phyloP scores from a whole-genome alignment of 2,329 filamentous ascomycete species.

The Didymellaceae sp. region DNA sequence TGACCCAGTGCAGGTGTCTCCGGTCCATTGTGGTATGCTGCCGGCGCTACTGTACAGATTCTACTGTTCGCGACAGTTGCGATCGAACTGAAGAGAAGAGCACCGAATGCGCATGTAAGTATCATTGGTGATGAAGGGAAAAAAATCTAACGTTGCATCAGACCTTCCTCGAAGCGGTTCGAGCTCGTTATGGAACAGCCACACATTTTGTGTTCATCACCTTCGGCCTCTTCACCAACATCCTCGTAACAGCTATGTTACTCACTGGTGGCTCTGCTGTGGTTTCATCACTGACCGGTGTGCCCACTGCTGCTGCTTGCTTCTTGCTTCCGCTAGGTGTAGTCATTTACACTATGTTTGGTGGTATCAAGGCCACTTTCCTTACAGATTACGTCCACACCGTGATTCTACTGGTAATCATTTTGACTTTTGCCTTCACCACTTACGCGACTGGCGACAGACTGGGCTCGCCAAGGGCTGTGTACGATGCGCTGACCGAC shows the following conservation, averaged over 20 bases:
- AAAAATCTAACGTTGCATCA: slow-evolving; percentile 57
- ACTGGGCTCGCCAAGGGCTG: slow-evolving; percentile 75
- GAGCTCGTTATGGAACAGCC: slow-evolving; percentile 76
- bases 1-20: slow-evolving; percentile 28
- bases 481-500: slow-evolving; percentile 78
- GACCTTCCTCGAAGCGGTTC: slow-evolving; percentile 81
- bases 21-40: slow-evolving; percentile 44
- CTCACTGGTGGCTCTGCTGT: slow-evolving; percentile 84
- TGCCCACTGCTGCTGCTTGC: slow-evolving; percentile 79
- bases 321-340: slow-evolving; percentile 84
- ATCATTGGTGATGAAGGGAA: fast-evolving
- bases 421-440: slow-evolving; percentile 83
- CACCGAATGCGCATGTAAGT: slow-evolving; percentile 41
- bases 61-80: slow-evolving; percentile 39
- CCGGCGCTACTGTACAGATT: slow-evolving; percentile 43
- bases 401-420: slow-evolving; percentile 81
- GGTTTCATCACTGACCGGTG: slow-evolving; percentile 58
- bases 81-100: slow-evolving; percentile 43
- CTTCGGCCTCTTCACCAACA: slow-evolving; percentile 81
- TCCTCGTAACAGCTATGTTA: slow-evolving; percentile 89
- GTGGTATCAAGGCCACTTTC: slow-evolving; percentile 73
- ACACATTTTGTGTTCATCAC: slow-evolving; percentile 81
- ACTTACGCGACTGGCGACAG: slow-evolving; percentile 76
- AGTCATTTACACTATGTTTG: slow-evolving; percentile 75
- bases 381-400: slow-evolving; percentile 87